A percentile compares a stretch with the other conserved stretches of the same genome.
Evolutionary conservation across 2,329 filamentous ascomycete genomes (phyloP).

Genomic region (Pyricularia sp.): DNA sequence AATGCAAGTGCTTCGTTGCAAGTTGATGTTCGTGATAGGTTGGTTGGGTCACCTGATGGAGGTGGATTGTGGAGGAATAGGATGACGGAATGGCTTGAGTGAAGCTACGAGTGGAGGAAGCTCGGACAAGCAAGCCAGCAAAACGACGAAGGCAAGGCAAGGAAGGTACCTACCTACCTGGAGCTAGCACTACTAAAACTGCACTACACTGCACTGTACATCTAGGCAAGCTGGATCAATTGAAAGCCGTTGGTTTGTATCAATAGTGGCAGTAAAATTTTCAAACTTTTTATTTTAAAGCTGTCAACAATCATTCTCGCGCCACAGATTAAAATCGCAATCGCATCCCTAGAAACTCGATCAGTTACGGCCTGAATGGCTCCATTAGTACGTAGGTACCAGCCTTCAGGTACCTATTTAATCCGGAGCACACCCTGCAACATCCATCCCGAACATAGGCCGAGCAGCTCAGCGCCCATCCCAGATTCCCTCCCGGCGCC

Average conservation of each 20-base stretch:
- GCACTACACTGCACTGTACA: not conserved
- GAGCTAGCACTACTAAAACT: not conserved
- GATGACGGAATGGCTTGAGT: constrained; percentile 5
- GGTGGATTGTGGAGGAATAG: not conserved
- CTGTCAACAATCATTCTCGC: not conserved
- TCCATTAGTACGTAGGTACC: not conserved
- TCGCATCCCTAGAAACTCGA: not conserved
- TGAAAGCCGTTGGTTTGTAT: not conserved
- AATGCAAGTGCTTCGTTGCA: not conserved
- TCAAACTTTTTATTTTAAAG: not conserved
- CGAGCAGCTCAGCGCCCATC: not conserved
- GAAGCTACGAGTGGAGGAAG: not conserved
- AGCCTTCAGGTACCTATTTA: not conserved
- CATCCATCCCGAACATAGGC: not conserved
- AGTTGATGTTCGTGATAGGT: not conserved
- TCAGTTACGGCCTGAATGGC: not conserved
- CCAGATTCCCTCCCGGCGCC: not conserved
- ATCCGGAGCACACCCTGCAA: not conserved
- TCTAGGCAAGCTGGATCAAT: not conserved
- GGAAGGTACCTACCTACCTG: too few species aligned
- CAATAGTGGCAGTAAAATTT: not conserved
- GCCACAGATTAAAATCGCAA: not conserved
- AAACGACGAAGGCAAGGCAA: not conserved
- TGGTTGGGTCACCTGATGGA: not conserved
- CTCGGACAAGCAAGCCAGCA: not conserved